Base-by-base conservation (phyloP, 768 basidiomycete genomes). In the Termitomyces sp. region DNA sequence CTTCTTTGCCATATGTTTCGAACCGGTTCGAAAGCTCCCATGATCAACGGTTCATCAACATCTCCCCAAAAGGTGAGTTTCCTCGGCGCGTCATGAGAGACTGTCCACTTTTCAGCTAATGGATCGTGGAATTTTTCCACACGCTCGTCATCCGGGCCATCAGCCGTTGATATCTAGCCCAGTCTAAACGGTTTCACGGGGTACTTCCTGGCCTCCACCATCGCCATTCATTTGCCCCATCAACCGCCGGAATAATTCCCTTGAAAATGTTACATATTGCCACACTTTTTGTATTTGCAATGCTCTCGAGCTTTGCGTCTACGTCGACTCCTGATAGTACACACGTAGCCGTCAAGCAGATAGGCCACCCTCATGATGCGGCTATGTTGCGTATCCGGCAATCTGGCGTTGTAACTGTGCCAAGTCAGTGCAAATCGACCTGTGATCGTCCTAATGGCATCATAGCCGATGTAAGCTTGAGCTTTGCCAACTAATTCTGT, bases 381-480 rank as follows among this genome's bases (percentile, higher is more conserved):
- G 17, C 6, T 3, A 15, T 45, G n/a, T 44, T 62, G 17, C 50
- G 37, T 21, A 49, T 50, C 26, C 67, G 70, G 41, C 70, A 71
- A 57, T 50, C 35, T 11, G 57, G 44, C n/a, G 35, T 56, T 48
- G 31, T 57, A 15, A 19, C 57, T 12, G 62, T 70, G 3, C 74
- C 74, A 21, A 15, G 65, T 1, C 66, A 71, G 54, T 76, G 75
- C 55, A 49, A 63, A 51, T 50, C 67, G 8, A 59, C n/a, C 15
- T 77, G 75, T 54, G 58, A 66, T 53, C 62, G 69, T 6, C 57
- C 73, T 11, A 66, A 64, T 33, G 46, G 54, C 3, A 44, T 66
- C 37, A 47, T 68, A 33, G 33, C 40, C 19, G 55, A 56, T 49
- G 68, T 68, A 59, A 63, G 63, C 9, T n/a, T 5, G 23, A 51